These are phyloP conservation scores for Penicillium sp. DNA, from an alignment of 2,329 filamentous ascomycete species.

Conservation along the genomic window DNA sequence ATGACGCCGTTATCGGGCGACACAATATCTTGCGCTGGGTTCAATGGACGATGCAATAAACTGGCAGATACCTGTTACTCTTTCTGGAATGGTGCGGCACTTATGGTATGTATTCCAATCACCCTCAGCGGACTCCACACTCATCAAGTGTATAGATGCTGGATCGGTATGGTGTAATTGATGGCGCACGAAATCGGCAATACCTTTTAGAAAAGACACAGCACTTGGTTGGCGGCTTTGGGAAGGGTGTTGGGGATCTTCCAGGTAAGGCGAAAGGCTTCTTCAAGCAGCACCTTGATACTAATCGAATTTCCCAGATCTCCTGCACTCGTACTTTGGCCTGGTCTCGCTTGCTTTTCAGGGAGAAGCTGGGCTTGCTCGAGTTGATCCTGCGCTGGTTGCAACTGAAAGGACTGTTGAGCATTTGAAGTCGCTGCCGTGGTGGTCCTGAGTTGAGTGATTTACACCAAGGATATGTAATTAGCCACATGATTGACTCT, in stretches of 20 bases:
- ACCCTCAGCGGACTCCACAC: conserved; percentile 7
- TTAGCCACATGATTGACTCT: neutral
- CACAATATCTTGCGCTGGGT: conserved; percentile 65
- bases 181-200: conserved; percentile 64
- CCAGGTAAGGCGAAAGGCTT: conserved; percentile 58
- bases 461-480: neutral
- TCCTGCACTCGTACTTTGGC: conserved; percentile 89
- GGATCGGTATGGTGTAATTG: conserved; percentile 60
- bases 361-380: conserved; percentile 69
- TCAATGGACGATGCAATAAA: conserved; percentile 92
- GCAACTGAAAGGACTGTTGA: conserved; percentile 60
- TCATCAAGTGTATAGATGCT: conserved; percentile 55
- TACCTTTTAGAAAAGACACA: conserved; percentile 87
- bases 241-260: conserved; percentile 68
- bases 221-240: conserved; percentile 80
- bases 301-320: conserved; percentile 51
- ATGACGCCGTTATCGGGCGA: conserved; percentile 29
- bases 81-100: conserved; percentile 82
- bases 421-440: conserved; percentile 47
- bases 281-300: neutral
- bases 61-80: conserved; percentile 92
- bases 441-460: conserved; percentile 29
- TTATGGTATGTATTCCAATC: conserved; percentile 44
- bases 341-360: conserved; percentile 77
- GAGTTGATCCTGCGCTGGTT: conserved; percentile 75